A percentile compares a stretch with the other conserved stretches of the same genome.
phyloP scores from a whole-genome alignment of 164 flowering plant genomes.

The Umbilicus rupestris region DNA sequence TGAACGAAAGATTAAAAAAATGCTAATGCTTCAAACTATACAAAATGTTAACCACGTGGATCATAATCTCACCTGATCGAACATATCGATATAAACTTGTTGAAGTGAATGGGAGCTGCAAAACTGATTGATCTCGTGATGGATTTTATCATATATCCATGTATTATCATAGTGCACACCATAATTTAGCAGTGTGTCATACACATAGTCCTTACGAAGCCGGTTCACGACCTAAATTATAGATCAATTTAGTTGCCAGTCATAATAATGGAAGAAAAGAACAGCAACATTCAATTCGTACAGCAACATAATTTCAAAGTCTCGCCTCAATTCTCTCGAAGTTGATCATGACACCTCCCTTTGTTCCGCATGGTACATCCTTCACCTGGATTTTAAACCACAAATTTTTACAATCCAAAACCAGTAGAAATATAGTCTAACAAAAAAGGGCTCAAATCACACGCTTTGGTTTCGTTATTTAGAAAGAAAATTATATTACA shows the following conservation, averaged over 20 bases:
- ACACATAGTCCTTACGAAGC: conserved; percentile 69
- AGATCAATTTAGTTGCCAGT: conserved; percentile 3
- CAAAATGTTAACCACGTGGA: background rate
- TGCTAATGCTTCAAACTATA: background rate
- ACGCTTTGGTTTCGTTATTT: background rate
- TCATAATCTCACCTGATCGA: conserved; percentile 63
- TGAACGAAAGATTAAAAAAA: background rate
- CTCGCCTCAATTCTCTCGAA: conserved; percentile 86
- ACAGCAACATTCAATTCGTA: background rate
- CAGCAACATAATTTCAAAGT: background rate
- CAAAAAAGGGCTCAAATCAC: background rate
- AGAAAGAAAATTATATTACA: conserved; percentile 11
- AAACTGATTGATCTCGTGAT: conserved; percentile 96
- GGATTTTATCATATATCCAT: conserved; percentile 98
- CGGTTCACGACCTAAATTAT: conserved; percentile 79
- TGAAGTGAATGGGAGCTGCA: conserved; percentile 88
- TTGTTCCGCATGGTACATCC: conserved; percentile 97
- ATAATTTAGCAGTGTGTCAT: conserved; percentile 80
- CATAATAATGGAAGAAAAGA: background rate
- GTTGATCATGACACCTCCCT: conserved; percentile 96
- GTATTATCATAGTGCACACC: conserved; percentile 91
- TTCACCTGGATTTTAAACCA: conserved; percentile 42
- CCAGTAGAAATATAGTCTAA: too few species aligned
- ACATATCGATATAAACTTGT: conserved; percentile 92
- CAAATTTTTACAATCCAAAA: background rate